A percentile compares a stretch with the other conserved stretches of the same genome.
phyloP scores from a whole-genome alignment of 2,329 filamentous ascomycete genomes.

The Drechslerella stenobrocha region DNA sequence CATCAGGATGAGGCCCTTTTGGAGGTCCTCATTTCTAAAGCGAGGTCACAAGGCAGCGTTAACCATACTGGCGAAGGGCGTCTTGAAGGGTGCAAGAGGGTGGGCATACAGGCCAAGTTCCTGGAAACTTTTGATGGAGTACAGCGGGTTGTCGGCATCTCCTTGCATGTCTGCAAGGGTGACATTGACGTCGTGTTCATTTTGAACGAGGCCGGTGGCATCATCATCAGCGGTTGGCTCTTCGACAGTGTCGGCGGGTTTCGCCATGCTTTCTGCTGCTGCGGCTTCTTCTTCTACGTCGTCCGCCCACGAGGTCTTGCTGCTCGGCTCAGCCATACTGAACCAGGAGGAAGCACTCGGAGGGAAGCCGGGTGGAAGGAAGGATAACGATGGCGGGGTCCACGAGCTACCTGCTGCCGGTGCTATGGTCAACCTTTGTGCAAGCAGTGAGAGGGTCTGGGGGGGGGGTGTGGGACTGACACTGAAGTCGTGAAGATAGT shows the following conservation, averaged over 20 bases:
- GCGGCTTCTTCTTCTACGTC: conserved; percentile 56
- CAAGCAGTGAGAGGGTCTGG: no score
- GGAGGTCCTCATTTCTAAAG: conserved; percentile 65
- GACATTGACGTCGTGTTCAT: conserved; percentile 85
- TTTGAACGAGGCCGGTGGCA: conserved; percentile 63
- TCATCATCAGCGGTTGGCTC: conserved; percentile 51
- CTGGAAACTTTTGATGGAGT: conserved; percentile 79
- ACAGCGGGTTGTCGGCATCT: conserved; percentile 83
- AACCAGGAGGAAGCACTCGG: conserved; percentile 20
- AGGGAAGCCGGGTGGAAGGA: conserved; percentile 37
- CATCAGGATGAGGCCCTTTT: conserved; percentile 76
- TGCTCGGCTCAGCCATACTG: conserved; percentile 49
- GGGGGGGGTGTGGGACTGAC: no score
- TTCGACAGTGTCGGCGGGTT: conserved; percentile 1
- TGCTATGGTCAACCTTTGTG: no score
- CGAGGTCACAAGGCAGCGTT: conserved; percentile 45
- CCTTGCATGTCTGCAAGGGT: conserved; percentile 86
- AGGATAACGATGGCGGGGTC: not conserved
- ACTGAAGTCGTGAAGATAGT: no score
- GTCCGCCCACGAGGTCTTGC: conserved; percentile 57
- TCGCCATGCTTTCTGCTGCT: no score
- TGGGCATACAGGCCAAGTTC: conserved; percentile 76
- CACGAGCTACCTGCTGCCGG: no score
- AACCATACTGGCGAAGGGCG: conserved; percentile 32
- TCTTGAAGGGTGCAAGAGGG: not conserved